A percentile compares a stretch with the other conserved stretches of the same genome.
phyloP scores from a whole-genome alignment of 2,329 filamentous ascomycete species.

The Neofusicoccum sp. region DNA sequence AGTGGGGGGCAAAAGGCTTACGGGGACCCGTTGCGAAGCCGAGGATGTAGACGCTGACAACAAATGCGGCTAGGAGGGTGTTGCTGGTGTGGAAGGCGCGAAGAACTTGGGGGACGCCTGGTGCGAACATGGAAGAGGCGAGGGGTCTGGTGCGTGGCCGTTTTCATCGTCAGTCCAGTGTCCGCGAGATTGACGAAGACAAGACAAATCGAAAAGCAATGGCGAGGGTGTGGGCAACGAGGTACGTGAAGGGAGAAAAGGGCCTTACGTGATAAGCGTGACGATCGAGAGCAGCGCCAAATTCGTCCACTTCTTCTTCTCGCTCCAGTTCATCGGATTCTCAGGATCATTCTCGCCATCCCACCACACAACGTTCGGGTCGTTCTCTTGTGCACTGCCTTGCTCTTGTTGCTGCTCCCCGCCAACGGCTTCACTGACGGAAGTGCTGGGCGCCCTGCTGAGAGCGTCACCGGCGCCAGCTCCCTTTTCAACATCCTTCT shows the following conservation, averaged over 20 bases:
- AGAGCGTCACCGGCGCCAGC: not conserved
- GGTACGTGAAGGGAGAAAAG: not conserved
- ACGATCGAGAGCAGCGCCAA: conserved; percentile 33
- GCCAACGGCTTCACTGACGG: not conserved
- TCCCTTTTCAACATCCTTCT: not conserved
- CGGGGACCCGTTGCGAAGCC: conserved; percentile 39
- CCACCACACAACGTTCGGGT: conserved; percentile 13
- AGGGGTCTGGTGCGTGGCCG: conserved; percentile 27
- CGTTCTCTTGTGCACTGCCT: not conserved
- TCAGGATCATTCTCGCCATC: conserved; percentile 29
- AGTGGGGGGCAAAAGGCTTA: not conserved
- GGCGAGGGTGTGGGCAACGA: not conserved
- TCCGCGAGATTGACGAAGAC: not conserved
- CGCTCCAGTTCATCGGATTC: conserved; percentile 41
- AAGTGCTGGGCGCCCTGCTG: conserved; percentile 1
- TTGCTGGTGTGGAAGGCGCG: conserved; percentile 30
- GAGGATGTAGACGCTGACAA: conserved; percentile 40
- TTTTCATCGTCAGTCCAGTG: not conserved
- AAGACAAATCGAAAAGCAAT: not conserved
- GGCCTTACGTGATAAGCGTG: conserved; percentile 37
- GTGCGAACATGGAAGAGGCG: conserved; percentile 37
- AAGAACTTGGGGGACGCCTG: conserved; percentile 30
- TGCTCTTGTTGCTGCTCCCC: not conserved
- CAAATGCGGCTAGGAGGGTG: conserved; percentile 34
- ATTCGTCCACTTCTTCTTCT: conserved; percentile 37